Base-by-base conservation (phyloP, 1,284 basidiomycete species). In the Cystobasidium sp. region DNA sequence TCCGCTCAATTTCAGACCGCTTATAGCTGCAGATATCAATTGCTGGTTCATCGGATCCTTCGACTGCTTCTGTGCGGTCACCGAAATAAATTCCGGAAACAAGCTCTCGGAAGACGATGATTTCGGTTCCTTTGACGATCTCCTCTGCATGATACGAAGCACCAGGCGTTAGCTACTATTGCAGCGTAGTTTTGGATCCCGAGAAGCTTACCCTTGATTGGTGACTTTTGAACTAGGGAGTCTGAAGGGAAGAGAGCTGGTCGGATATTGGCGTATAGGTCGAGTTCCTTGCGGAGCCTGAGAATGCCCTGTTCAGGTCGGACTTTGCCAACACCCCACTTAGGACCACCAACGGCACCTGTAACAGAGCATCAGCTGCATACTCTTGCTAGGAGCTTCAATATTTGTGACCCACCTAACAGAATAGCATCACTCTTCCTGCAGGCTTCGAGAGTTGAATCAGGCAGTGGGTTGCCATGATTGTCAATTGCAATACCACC, bases 311-410 rank as follows among this genome's bases (percentile, higher is more conserved):
- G 89, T 84, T 99, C 97, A n/a, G 97, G 97, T 75, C 97, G 90
- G 68, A 98, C 89, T 82, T 92, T 91, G 78, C 90, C 90, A 69
- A 89, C 87, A 55, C 94, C 95, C 97, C 97, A 99, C 84, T 98
- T 98, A 46, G 97, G 97, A 20, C 96, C 97, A 76, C 96, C 97
- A 77, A 99, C 93, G 31, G 96, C 91, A 78, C 94, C 95, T 94
- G 79, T 41, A 24, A 49, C 62, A 69, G 5, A 75, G 52, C 52
- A 65, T 37, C 37, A 59, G 56, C 56, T 9, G 18, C 4, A 3
- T 14, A 20, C 3, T 20, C 52, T 16, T 43, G 8, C 37, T 37
- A 56, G 1, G 22, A 59, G n/a, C 53, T 18, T 56, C 9, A 24
- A 5, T 44, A 52, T 43, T 31, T 24, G 20, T n/a, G 2, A 79